These are phyloP conservation scores for Cryptosporidium felis DNA, from an alignment of 169 alveolate species.

Conservation along the genomic window DNA sequence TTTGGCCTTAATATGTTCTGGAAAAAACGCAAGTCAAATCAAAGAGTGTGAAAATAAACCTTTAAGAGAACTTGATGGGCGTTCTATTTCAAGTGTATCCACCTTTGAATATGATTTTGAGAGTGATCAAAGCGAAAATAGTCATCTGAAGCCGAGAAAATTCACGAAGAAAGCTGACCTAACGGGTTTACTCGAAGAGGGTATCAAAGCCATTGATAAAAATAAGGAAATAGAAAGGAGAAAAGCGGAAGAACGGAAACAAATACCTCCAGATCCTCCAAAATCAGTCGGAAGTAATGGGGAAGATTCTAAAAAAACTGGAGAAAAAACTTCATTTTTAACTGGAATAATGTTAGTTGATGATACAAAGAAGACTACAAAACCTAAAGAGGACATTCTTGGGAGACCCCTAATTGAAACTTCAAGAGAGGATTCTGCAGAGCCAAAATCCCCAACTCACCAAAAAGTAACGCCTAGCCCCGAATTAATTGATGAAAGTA, in stretches of 20 bases:
- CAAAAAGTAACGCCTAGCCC: no score
- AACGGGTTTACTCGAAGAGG: background rate
- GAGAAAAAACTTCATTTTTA: background rate
- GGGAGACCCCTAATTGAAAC: background rate
- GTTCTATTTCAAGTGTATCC: constrained; percentile 44
- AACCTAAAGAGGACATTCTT: background rate
- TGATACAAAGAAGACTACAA: background rate
- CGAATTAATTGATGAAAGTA: no score
- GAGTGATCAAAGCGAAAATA: background rate
- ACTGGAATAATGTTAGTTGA: background rate
- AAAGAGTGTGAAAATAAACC: background rate
- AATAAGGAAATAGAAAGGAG: no score
- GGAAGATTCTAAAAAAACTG: no score
- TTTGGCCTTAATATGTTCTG: background rate
- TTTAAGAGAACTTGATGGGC: background rate
- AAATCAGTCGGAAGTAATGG: background rate
- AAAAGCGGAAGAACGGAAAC: background rate
- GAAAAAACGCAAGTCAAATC: background rate
- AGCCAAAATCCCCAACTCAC: no score
- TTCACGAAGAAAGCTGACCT: no score
- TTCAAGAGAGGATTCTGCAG: background rate
- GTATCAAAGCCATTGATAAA: background rate
- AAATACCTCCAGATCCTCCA: background rate
- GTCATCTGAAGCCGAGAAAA: background rate
- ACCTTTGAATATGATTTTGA: constrained; percentile 5